Evolutionary conservation across 208 protist species (phyloP), one percentile per base, ranked within the genome.

Genomic region (Trypanosoma congolense): DNA sequence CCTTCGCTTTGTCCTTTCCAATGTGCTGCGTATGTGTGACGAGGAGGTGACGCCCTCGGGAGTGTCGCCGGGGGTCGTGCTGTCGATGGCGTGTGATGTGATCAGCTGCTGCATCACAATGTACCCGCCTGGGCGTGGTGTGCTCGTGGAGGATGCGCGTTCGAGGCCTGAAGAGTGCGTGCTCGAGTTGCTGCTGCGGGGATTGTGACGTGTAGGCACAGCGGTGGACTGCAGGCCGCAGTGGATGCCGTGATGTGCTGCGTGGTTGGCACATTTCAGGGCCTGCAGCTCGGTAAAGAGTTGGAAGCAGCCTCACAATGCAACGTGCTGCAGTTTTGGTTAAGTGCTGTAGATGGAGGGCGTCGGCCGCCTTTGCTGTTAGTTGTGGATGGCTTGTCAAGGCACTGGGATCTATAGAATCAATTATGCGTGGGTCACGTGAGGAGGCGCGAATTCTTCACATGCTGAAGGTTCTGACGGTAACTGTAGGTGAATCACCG

Each of bases 271-370:
- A 47, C 64, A 14, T 29, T 60, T 25, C 65, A 54, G 42, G 40
- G 44, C 40, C 9, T 73, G 24, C 65, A 59, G 25, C 49, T 21
- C 51, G 51, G 28, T 36, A 63, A 57, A 18, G 45, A 45, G 8
- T 30, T 30, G 29, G 19, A 48, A 16, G 65, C 54, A 26, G 64
- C 56, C 35, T 52, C 56, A 25, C 68, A 65, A 19, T 56, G 69
- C 46, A 74, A 80, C 28, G 68, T 88, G 26, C 24, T 88, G 41
- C 73, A 61, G 16, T 83, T 80, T 47, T 83, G 70, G 71, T 56
- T 77, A 12, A 62, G 76, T 9, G 81, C 71, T 18, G 65, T 54
- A 33, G 40, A 19, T 46, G 42, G 12, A 22, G 49, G 61, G 6
- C 67, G 63, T 26, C 35, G 50, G 12, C 65, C 77, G 1, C 75